phyloP scores from a whole-genome alignment of 2,329 filamentous ascomycete genomes.

The Colletotrichum liaoningense region DNA sequence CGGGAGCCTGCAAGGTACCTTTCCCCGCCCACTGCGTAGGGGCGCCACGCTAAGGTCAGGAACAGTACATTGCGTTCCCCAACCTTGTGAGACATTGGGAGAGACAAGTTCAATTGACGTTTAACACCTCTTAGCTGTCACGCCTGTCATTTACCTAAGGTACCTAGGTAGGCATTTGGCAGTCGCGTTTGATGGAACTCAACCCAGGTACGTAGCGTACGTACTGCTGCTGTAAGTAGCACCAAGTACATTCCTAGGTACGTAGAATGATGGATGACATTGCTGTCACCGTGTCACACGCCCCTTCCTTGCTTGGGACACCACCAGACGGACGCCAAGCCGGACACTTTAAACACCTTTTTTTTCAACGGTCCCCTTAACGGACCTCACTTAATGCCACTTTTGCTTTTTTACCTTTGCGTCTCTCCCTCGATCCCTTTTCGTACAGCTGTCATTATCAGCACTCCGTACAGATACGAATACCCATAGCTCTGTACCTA shows the following conservation, averaged over 20 bases:
- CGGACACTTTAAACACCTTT: slow-evolving; percentile 2
- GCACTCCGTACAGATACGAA: too few relatives aligned
- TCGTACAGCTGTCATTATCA: too few relatives aligned
- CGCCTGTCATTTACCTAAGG: too few relatives aligned
- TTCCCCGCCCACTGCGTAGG: slow-evolving; percentile 3
- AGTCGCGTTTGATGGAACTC: background rate
- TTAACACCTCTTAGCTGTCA: too few relatives aligned
- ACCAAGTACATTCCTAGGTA: too few relatives aligned
- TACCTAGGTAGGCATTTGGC: background rate
- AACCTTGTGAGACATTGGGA: background rate
- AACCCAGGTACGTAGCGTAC: too few relatives aligned
- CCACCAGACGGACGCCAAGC: slow-evolving; percentile 19
- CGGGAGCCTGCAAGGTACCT: background rate
- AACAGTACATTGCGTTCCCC: slow-evolving; percentile 1
- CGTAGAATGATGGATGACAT: background rate
- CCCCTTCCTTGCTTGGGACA: slow-evolving; percentile 6
- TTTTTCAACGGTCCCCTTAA: background rate
- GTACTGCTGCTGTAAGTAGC: too few relatives aligned
- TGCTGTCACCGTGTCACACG: background rate
- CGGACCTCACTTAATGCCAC: background rate
- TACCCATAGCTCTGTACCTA: too few relatives aligned
- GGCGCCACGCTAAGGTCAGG: slow-evolving; percentile 13
- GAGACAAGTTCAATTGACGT: background rate
- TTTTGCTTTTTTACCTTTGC: background rate
- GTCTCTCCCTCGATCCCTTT: too few relatives aligned